Percentiles rank a stretch among this genome's conserved stretches.
Evolutionary conservation across 352 stramenopile species (phyloP).

Genomic region (Stramenopiles sp.): DNA sequence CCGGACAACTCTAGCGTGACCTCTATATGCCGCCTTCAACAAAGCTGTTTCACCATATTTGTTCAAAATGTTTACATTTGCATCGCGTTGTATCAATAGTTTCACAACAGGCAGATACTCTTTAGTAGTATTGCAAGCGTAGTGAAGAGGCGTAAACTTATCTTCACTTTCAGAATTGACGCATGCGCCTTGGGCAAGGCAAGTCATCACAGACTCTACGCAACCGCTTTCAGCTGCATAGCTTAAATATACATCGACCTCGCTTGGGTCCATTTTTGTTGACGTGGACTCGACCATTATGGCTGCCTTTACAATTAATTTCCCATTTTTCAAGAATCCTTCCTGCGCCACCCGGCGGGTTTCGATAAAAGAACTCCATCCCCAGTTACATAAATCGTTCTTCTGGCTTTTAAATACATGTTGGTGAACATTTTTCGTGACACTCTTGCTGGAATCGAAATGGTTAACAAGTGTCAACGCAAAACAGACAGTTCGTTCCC

Average conservation of each 20-base stretch:
- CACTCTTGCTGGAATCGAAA: neutral
- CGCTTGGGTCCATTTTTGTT: neutral
- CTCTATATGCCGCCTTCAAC: constrained; percentile 33
- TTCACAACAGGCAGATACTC: constrained; percentile 32
- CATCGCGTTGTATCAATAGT: constrained; percentile 25
- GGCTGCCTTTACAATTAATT: neutral
- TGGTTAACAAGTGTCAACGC: neutral
- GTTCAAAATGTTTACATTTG: constrained; percentile 38
- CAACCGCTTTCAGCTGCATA: constrained; percentile 24
- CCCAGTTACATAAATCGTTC: neutral
- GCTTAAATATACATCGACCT: neutral
- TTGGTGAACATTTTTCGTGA: neutral
- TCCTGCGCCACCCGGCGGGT: neutral
- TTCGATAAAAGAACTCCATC: neutral
- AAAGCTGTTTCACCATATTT: constrained; percentile 20
- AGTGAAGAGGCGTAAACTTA: constrained; percentile 24
- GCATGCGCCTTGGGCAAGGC: constrained; percentile 18
- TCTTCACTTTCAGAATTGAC: constrained; percentile 16
- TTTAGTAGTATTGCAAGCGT: constrained; percentile 28
- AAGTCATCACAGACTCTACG: constrained; percentile 21
- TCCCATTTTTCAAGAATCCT: neutral
- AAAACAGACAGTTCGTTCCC: neutral
- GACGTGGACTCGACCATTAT: neutral
- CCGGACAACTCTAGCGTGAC: constrained; percentile 31
- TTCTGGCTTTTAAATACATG: neutral